A percentile compares a stretch with the other conserved stretches of the same genome.
Conservation (phyloP, 2,329 filamentous ascomycete genomes). For the Alternaria tenuissima region DNA sequence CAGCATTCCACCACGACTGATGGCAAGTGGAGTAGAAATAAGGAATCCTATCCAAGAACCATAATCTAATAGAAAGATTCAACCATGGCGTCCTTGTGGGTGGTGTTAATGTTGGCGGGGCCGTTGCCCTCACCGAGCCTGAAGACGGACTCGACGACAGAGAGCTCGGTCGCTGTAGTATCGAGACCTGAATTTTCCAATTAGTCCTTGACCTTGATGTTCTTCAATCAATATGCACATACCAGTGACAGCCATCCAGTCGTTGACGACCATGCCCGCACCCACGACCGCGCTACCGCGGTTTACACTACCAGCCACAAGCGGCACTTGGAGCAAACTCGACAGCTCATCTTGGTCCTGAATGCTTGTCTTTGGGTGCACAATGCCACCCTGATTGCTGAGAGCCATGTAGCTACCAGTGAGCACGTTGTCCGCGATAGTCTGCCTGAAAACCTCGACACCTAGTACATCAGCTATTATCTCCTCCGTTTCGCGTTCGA, state of each 20-base stretch:
- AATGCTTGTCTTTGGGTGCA: constrained; percentile 95
- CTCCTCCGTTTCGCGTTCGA: constrained; percentile 98
- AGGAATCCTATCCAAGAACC: background rate
- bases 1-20: background rate
- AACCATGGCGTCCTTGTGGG: constrained; percentile 97
- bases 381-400: constrained; percentile 94
- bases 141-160: constrained; percentile 96
- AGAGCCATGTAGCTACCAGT: constrained; percentile 97
- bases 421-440: constrained; percentile 94
- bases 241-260: constrained; percentile 91
- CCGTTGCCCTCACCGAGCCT: constrained; percentile 85
- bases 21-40: background rate
- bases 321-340: constrained; percentile 89
- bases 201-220: background rate
- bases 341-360: constrained; percentile 98
- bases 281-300: constrained; percentile 94
- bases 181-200: constrained; percentile 69
- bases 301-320: constrained; percentile 94
- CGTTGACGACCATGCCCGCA: constrained; percentile 95
- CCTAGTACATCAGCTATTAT: constrained; percentile 95
- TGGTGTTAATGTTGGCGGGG: constrained; percentile 79
- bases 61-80: constrained; percentile 92
- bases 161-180: constrained; percentile 96
- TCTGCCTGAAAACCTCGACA: constrained; percentile 91
- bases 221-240: constrained; percentile 10